A percentile compares a stretch with the other conserved stretches of the same genome.
Conservation (phyloP, 352 stramenopile species). For the Pseudoperonospora humuli region DNA sequence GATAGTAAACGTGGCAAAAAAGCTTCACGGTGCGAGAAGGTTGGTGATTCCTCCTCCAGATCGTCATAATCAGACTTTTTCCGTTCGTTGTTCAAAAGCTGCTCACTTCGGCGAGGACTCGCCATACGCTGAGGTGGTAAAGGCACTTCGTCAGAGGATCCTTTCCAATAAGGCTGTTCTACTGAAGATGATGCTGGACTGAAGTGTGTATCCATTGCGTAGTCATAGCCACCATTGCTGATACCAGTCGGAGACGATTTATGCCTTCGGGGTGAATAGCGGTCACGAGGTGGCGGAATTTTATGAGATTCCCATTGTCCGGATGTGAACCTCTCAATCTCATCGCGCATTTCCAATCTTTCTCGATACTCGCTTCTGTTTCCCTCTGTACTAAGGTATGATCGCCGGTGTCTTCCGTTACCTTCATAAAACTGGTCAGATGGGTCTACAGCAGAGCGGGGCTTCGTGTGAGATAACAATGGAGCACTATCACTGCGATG, state of each 20-base stretch:
- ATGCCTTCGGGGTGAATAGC: slow-evolving; percentile 9
- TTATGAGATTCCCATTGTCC: slow-evolving; percentile 9
- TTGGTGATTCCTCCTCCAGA: slow-evolving; percentile 20
- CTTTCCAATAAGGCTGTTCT: slow-evolving; percentile 14
- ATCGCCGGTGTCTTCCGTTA: slow-evolving; percentile 4
- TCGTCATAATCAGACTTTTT: slow-evolving; percentile 2
- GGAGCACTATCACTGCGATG: slow-evolving; percentile 16
- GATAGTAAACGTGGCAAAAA: slow-evolving; percentile 45
- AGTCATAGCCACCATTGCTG: slow-evolving; percentile 10
- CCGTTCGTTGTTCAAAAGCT: not conserved
- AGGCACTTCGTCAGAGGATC: not conserved
- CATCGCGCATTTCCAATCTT: not conserved
- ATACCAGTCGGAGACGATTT: slow-evolving; percentile 5
- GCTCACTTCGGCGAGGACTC: slow-evolving; percentile 11
- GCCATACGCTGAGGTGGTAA: slow-evolving; percentile 1
- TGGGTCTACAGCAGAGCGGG: slow-evolving; percentile 3
- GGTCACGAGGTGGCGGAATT: slow-evolving; percentile 10
- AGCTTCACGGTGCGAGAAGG: slow-evolving; percentile 44
- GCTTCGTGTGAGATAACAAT: slow-evolving; percentile 13
- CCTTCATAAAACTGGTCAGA: slow-evolving; percentile 8
- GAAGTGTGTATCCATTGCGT: slow-evolving; percentile 14
- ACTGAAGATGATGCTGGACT: slow-evolving; percentile 13
- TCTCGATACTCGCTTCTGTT: slow-evolving; percentile 10
- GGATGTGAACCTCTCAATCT: slow-evolving; percentile 2
- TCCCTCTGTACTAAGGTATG: slow-evolving; percentile 3